Percentiles rank a stretch among this genome's conserved stretches.
These are phyloP conservation scores for Aspergillus ruber DNA, from an alignment of 2,329 filamentous ascomycete species.

Conservation along the genomic window DNA sequence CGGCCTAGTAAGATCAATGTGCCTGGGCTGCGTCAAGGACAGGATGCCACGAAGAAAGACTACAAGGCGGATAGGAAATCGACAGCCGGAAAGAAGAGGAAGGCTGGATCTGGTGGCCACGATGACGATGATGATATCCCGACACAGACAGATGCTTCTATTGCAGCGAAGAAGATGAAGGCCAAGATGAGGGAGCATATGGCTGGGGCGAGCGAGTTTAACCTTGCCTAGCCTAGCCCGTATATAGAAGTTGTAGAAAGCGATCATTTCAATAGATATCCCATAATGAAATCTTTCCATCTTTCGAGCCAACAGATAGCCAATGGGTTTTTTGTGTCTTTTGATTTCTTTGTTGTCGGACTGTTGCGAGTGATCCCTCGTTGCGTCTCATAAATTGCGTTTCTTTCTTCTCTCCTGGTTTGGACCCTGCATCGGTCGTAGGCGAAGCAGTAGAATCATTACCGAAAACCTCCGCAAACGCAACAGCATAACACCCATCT, in stretches of 20 bases:
- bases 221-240: constrained; percentile 42
- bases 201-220: constrained; percentile 51
- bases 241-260: constrained; percentile 23
- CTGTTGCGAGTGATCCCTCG: constrained; percentile 35
- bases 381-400: constrained; percentile 4
- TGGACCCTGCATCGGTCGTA: background rate
- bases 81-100: constrained; percentile 31
- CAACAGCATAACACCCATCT: constrained; percentile 74
- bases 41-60: constrained; percentile 41
- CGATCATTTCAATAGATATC: constrained; percentile 65
- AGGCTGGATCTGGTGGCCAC: constrained; percentile 18
- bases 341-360: constrained; percentile 58
- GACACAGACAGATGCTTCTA: constrained; percentile 31
- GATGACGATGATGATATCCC: constrained; percentile 21
- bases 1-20: constrained; percentile 71
- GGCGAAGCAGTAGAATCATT: background rate
- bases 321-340: constrained; percentile 71
- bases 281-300: constrained; percentile 93
- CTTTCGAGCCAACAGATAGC: constrained; percentile 85
- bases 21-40: constrained; percentile 44
- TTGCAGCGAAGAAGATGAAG: constrained; percentile 49
- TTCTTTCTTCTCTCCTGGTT: background rate
- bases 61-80: constrained; percentile 39
- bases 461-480: constrained; percentile 52
- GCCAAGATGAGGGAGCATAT: constrained; percentile 48